Conservation (phyloP, 1,284 basidiomycete species). For the Ceratobasidium theobromae region DNA sequence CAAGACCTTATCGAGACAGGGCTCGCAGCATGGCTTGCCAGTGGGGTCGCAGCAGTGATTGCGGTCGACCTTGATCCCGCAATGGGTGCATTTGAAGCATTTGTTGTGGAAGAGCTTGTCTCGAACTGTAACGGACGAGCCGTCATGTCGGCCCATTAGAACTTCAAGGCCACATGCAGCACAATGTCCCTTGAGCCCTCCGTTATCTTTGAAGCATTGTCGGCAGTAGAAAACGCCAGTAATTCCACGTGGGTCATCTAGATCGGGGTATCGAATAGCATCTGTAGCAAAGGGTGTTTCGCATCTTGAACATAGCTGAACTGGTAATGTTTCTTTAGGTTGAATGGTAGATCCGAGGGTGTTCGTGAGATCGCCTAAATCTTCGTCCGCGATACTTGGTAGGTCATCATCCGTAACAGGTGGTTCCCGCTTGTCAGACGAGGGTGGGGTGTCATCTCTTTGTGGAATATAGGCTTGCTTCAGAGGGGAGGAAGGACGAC, state of each 20-base stretch:
- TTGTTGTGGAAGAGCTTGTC: constrained; percentile 73
- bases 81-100: constrained; percentile 64
- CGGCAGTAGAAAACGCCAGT: constrained; percentile 63
- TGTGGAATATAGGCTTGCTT: constrained; percentile 26
- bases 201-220: constrained; percentile 64
- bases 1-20: constrained; percentile 63
- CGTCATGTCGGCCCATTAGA: constrained; percentile 69
- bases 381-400: constrained; percentile 28
- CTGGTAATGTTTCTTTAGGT: constrained; percentile 21
- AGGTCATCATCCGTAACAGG: constrained; percentile 17
- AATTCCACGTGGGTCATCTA: constrained; percentile 45
- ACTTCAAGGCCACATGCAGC: constrained; percentile 65
- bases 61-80: constrained; percentile 68
- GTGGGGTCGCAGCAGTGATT: constrained; percentile 77
- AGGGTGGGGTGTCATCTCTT: background rate
- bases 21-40: constrained; percentile 70
- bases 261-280: constrained; percentile 79
- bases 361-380: constrained; percentile 26
- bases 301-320: constrained; percentile 51
- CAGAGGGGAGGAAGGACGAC: constrained; percentile 27
- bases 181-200: constrained; percentile 74
- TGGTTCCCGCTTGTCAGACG: constrained; percentile 1
- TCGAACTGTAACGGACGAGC: constrained; percentile 68
- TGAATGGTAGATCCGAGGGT: constrained; percentile 27
- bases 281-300: constrained; percentile 67